Evolutionary conservation across 495 filamentous ascomycete genomes (phyloP).

Genomic region (Opeltia flavorubescens): DNA sequence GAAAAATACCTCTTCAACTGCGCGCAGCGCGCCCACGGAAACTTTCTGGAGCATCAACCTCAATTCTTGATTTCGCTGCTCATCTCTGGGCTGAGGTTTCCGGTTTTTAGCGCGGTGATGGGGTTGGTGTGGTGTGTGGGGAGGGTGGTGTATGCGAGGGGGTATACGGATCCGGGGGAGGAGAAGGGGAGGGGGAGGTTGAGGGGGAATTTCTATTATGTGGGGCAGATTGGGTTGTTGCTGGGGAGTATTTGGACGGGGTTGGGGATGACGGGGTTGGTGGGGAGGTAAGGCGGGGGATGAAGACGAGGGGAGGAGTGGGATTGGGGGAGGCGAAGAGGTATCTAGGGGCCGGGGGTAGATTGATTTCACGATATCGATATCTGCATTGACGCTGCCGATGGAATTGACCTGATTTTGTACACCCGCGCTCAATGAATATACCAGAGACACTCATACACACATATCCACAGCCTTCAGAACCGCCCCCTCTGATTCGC

Average conservation of each 20-base stretch:
- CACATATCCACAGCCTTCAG: slow-evolving; percentile 24
- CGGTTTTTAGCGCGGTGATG: background rate
- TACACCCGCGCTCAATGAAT: background rate
- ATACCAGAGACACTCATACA: background rate
- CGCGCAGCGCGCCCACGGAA: slow-evolving; percentile 59
- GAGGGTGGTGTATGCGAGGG: slow-evolving; percentile 40
- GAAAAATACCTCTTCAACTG: slow-evolving; percentile 39
- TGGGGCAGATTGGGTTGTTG: slow-evolving; percentile 31
- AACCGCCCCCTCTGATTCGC: slow-evolving; percentile 61
- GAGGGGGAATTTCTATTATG: slow-evolving; percentile 24
- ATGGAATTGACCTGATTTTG: background rate
- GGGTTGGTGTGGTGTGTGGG: slow-evolving; percentile 43
- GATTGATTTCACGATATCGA: background rate
- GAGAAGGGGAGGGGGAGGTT: slow-evolving; percentile 33
- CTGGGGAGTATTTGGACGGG: slow-evolving; percentile 23
- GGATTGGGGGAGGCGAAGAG: background rate
- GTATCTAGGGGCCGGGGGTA: background rate
- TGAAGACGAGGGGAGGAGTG: background rate
- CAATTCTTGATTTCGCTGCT: background rate
- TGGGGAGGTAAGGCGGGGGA: background rate
- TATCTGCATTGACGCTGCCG: background rate
- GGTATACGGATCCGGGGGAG: slow-evolving; percentile 41
- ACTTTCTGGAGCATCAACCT: slow-evolving; percentile 41
- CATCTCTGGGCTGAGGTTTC: background rate
- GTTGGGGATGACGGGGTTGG: background rate